Base-by-base conservation (phyloP, 768 basidiomycete species). In the Cubamyces sp. region DNA sequence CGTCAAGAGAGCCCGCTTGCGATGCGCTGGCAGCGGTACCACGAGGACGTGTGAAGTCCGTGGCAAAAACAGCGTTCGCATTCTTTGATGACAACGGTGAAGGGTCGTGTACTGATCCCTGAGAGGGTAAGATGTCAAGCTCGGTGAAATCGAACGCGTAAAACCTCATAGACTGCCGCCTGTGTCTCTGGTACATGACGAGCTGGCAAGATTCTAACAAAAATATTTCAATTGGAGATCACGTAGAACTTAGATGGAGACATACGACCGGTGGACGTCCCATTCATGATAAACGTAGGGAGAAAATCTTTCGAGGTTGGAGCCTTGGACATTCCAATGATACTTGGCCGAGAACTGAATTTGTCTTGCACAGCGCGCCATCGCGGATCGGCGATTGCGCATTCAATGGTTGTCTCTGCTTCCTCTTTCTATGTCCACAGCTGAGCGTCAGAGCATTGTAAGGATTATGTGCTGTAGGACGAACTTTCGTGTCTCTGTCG, bases 151-250 rank as follows among this genome's bases (percentile, higher is more conserved):
- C 76, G 21, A 89, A 71, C 0, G 84, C 74, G 66, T 92, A 87
- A 64, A 88, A 91, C n/a, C 88, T 82, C 61, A 91, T 75, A 4
- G 85, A 83, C 6, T 74, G 72, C 18, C 77, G 73, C n/a, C 78
- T 70, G 41, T 88, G 87, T 14, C 84, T 81, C 47, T 74, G 71
- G 69, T 88, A 91, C 67, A 72, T 7, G 9, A 64, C 49, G 25
- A 56, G 1, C 11, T 57, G 54, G 3, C 41, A 5, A 15, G 12
- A 30, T 1, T 7, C 63, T 57, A n/a, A 23, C 5, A 0, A 50
- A 3, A 1, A 42, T 16, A 14, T 5, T 12, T 42, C 48, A 42
- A 9, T n/a, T n/a, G n/a, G n/a, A n/a, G n/a, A n/a, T n/a, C n/a
- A n/a, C n/a, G n/a, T n/a, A n/a, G n/a, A n/a, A n/a, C n/a, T n/a